Percentiles rank a stretch among this genome's conserved stretches.
Conservation (phyloP, 768 basidiomycete genomes). For the Hemileccinum impolitum region DNA sequence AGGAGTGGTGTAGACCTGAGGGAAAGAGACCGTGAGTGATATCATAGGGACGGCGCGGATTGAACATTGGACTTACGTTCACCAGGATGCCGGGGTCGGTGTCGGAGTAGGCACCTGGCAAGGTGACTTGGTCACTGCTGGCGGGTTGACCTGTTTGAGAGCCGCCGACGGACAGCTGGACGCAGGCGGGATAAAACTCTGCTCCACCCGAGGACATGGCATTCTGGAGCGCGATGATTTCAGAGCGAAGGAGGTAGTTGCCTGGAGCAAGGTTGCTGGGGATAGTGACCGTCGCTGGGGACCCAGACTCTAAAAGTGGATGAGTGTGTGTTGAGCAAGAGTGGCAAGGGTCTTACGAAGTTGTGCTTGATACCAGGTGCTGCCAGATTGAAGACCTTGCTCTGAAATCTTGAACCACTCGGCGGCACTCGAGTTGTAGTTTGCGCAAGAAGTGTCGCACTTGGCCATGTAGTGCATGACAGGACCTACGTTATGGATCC, state of each 20-base stretch:
- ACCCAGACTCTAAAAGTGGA: slow-evolving; percentile 34
- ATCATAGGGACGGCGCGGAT: not conserved
- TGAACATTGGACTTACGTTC: slow-evolving; percentile 28
- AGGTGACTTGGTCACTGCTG: slow-evolving; percentile 41
- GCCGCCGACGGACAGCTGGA: slow-evolving; percentile 26
- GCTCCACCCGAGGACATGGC: slow-evolving; percentile 53
- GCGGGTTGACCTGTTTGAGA: slow-evolving; percentile 23
- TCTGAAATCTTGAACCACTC: slow-evolving; percentile 77
- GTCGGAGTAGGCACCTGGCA: slow-evolving; percentile 72
- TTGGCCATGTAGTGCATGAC: slow-evolving; percentile 69
- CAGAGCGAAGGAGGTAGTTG: slow-evolving; percentile 72
- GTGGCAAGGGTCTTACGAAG: slow-evolving; percentile 36
- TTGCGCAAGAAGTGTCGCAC: slow-evolving; percentile 54
- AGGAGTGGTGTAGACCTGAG: slow-evolving; percentile 27
- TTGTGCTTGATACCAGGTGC: slow-evolving; percentile 47
- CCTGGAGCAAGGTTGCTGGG: slow-evolving; percentile 57
- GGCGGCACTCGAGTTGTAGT: slow-evolving; percentile 51
- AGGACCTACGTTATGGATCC: slow-evolving; percentile 61
- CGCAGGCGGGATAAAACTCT: slow-evolving; percentile 30
- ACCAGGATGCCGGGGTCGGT: slow-evolving; percentile 65
- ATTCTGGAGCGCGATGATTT: slow-evolving; percentile 73
- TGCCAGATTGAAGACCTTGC: slow-evolving; percentile 37
- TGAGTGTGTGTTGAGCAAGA: not conserved
- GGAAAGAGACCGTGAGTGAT: not conserved
- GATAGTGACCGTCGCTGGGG: slow-evolving; percentile 37